Conservation (phyloP, 805 yeast genomes). For the Kodamaea neixiangensis region DNA sequence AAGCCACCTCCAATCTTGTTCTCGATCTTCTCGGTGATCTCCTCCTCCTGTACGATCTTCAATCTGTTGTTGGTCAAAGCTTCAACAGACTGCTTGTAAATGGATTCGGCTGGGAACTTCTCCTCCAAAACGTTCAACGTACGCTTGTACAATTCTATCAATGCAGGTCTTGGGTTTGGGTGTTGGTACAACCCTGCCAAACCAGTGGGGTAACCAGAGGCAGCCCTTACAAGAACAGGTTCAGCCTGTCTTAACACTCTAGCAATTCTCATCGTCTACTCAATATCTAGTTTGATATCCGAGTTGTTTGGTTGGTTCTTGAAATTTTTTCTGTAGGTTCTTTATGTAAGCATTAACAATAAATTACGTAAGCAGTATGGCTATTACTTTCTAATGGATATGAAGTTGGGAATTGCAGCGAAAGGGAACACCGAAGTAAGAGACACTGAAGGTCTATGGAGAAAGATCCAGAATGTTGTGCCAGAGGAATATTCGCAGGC, state of each 20-base stretch:
- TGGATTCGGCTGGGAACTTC: conserved; percentile 69
- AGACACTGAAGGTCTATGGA: too few relatives aligned
- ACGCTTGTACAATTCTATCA: conserved; percentile 66
- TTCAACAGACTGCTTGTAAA: conserved; percentile 75
- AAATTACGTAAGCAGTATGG: too few relatives aligned
- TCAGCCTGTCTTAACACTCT: conserved; percentile 45
- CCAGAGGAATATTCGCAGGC: too few relatives aligned
- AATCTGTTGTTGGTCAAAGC: conserved; percentile 70
- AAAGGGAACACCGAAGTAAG: too few relatives aligned
- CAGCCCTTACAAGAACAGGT: conserved; percentile 58
- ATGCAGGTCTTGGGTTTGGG: conserved; percentile 82
- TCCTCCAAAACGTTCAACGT: conserved; percentile 60
- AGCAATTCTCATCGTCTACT: conserved; percentile 39
- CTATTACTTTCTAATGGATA: too few relatives aligned
- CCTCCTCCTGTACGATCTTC: conserved; percentile 62
- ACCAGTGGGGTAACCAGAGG: conserved; percentile 76
- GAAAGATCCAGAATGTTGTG: too few relatives aligned
- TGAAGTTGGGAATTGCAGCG: too few relatives aligned
- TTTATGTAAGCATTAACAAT: too few relatives aligned
- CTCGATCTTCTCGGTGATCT: conserved; percentile 67
- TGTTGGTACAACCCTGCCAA: conserved; percentile 75
- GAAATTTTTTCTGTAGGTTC: conserved; percentile 6
- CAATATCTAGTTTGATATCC: conserved; percentile 5
- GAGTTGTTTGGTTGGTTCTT: conserved; percentile 9
- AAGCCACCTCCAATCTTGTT: conserved; percentile 76